Evolutionary conservation across 2,329 filamentous ascomycete genomes (phyloP).

Genomic region (Sclerotinia minor): DNA sequence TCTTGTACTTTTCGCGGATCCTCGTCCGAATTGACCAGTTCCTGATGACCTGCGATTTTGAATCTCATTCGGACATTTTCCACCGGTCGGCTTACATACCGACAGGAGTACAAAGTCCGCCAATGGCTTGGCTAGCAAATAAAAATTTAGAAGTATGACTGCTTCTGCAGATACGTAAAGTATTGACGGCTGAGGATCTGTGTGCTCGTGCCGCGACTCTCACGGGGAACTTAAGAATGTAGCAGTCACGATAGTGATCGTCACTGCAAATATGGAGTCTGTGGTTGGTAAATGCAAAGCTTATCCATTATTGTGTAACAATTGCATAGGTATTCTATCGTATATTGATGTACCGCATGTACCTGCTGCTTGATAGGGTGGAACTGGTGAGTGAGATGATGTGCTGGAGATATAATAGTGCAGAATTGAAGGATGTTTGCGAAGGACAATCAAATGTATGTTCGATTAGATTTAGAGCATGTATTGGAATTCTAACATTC

Average conservation of each 20-base stretch:
- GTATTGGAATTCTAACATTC: neutral
- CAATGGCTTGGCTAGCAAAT: conserved; percentile 16
- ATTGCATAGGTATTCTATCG: neutral
- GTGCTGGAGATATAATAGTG: conserved; percentile 16
- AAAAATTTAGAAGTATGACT: neutral
- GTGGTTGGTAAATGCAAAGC: conserved; percentile 8
- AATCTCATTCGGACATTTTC: conserved; percentile 20
- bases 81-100: conserved; percentile 21
- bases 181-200: neutral
- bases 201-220: neutral
- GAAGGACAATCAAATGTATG: neutral
- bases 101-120: conserved; percentile 4
- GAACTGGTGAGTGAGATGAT: conserved; percentile 4
- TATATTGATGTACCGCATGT: conserved; percentile 19
- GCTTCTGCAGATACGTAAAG: conserved; percentile 20
- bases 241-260: neutral
- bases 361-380: conserved; percentile 1
- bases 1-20: conserved; percentile 18
- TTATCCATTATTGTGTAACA: conserved; percentile 6
- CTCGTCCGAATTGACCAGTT: conserved; percentile 13
- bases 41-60: conserved; percentile 14
- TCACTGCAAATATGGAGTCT: neutral
- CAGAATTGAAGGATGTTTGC: neutral
- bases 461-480: neutral
- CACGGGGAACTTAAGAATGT: neutral